Percentiles rank a stretch among this genome's conserved stretches.
These are phyloP conservation scores for Cicer judaicum DNA, from an alignment of 306 rosid species.

Conservation along the genomic window DNA sequence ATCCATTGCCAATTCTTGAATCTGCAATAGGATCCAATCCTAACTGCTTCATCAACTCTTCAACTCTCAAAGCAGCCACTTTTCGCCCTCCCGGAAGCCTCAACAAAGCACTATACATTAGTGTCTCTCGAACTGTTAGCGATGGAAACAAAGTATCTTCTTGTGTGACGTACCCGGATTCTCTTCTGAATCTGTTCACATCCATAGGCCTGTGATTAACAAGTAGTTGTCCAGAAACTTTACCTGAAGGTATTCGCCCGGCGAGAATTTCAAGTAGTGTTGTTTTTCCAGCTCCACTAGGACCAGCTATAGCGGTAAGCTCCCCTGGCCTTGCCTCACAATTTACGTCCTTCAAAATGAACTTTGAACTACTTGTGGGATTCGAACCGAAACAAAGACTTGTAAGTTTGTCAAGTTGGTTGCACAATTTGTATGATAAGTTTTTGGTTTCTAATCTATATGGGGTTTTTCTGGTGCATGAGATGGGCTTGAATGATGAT, in stretches of 20 bases:
- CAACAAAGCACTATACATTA: conserved; percentile 80
- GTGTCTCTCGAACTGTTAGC: conserved; percentile 90
- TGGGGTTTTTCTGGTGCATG: conserved; percentile 50
- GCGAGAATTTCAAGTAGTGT: conserved; percentile 90
- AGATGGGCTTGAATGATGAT: conserved; percentile 52
- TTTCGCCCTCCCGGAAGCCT: conserved; percentile 67
- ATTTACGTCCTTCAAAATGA: conserved; percentile 73
- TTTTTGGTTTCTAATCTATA: conserved; percentile 68
- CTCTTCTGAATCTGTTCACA: conserved; percentile 56
- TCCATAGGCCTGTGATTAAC: conserved; percentile 70
- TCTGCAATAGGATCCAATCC: conserved; percentile 77
- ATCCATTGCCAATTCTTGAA: conserved; percentile 75
- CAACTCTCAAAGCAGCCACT: conserved; percentile 65
- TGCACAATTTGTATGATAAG: conserved; percentile 67
- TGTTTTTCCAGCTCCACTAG: conserved; percentile 99
- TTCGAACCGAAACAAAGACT: conserved; percentile 53
- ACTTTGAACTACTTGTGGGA: conserved; percentile 50
- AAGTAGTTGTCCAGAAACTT: conserved; percentile 72
- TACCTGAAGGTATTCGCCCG: conserved; percentile 60
- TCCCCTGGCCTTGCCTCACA: conserved; percentile 86
- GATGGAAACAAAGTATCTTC: conserved; percentile 86
- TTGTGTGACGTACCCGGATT: conserved; percentile 81
- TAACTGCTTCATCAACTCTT: conserved; percentile 77
- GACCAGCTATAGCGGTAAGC: conserved; percentile 91
- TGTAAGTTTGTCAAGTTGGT: conserved; percentile 57